These are phyloP conservation scores for Quercus tomentella DNA, from an alignment of 331 rosid genomes.

Conservation along the genomic window DNA sequence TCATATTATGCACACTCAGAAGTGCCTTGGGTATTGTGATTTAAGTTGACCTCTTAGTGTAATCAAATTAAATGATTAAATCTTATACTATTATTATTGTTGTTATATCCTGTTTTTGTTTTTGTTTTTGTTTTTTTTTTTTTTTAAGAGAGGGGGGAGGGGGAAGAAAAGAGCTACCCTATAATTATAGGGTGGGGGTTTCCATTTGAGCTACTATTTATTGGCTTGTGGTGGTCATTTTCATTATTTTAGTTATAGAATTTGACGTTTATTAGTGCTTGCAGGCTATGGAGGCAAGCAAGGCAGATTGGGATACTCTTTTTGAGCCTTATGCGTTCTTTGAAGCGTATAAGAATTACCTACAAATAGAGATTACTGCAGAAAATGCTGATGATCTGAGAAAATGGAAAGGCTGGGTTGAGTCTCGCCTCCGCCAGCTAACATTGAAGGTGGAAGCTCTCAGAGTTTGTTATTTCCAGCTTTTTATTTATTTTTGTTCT, in stretches of 20 bases:
- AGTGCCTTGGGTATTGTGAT: neutral
- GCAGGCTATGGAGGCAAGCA: slow-evolving; percentile 82
- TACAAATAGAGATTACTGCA: slow-evolving; percentile 80
- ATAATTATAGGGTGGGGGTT: too few relatives aligned
- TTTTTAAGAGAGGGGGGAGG: too few relatives aligned
- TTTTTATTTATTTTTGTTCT: neutral
- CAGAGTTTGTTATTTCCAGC: neutral
- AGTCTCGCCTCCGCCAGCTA: slow-evolving; percentile 92
- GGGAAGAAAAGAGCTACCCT: too few relatives aligned
- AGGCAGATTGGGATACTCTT: slow-evolving; percentile 91
- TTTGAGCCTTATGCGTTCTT: slow-evolving; percentile 86
- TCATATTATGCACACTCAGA: neutral
- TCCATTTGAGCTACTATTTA: too few relatives aligned
- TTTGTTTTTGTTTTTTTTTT: too few relatives aligned
- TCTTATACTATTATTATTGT: neutral
- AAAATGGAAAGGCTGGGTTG: slow-evolving; percentile 99
- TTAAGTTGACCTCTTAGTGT: neutral
- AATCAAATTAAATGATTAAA: neutral
- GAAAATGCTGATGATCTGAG: slow-evolving; percentile 80
- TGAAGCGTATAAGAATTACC: slow-evolving; percentile 80
- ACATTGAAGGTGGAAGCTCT: slow-evolving; percentile 66
- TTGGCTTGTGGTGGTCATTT: too few relatives aligned
- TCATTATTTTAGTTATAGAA: neutral
- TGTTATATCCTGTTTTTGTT: too few relatives aligned
- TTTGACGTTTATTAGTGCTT: slow-evolving; percentile 27